Conservation (phyloP, 2,329 filamentous ascomycete species). For the Fusarium devonianum region DNA sequence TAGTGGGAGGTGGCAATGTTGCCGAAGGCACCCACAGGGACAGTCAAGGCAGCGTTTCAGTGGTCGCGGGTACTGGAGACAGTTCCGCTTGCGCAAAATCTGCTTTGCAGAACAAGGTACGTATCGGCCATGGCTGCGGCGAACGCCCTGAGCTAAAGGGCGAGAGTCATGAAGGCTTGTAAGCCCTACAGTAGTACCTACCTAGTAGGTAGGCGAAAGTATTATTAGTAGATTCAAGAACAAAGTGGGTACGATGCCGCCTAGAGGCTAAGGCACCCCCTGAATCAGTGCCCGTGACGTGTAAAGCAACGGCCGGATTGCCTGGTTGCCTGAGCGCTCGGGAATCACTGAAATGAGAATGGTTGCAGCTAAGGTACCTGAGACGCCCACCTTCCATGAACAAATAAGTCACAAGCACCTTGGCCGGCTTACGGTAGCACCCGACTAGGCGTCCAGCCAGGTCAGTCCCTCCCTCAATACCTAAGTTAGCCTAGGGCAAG, state of each 20-base stretch:
- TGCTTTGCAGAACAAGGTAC: conserved; percentile 13
- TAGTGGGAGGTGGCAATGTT: conserved; percentile 23
- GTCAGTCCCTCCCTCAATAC: conserved; percentile 6
- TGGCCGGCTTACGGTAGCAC: not conserved
- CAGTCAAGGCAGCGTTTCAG: conserved; percentile 4
- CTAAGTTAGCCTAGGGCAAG: conserved; percentile 20
- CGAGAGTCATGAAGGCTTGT: conserved; percentile 5
- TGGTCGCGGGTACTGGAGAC: conserved; percentile 13
- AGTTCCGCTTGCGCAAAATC: conserved; percentile 9
- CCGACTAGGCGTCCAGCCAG: conserved; percentile 6
- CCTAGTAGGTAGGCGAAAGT: too few species aligned
- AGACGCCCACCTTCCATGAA: too few species aligned
- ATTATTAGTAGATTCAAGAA: conserved; percentile 1
- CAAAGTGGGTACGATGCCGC: conserved; percentile 5
- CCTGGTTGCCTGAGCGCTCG: conserved; percentile 21
- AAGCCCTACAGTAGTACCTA: not conserved
- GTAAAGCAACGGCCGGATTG: not conserved
- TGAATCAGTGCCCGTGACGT: not conserved
- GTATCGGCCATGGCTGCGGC: conserved; percentile 9
- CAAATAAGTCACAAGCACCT: too few species aligned
- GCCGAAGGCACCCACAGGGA: conserved; percentile 10
- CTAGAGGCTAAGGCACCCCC: conserved; percentile 13
- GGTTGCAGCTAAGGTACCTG: too few species aligned
- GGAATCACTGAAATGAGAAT: not conserved
- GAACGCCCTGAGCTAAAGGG: conserved; percentile 14